Conservation (phyloP, 169 alveolate species). For the Plasmodium ovale region DNA sequence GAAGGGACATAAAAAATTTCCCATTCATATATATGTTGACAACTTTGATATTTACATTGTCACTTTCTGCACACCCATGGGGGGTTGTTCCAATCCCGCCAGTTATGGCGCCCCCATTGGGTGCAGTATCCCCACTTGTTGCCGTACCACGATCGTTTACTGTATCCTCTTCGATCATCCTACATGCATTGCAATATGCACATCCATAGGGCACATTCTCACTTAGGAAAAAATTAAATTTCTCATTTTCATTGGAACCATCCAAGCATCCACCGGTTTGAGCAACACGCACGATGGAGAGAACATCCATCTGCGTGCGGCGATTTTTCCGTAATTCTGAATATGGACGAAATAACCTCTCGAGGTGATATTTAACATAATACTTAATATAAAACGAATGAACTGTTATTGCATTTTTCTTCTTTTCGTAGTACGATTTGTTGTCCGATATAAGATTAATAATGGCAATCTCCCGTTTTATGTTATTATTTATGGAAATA, state of each 20-base stretch:
- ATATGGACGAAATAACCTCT: constrained; percentile 10
- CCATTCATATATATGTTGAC: constrained; percentile 58
- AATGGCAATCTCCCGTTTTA: constrained; percentile 29
- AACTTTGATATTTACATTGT: constrained; percentile 27
- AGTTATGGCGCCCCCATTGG: background rate
- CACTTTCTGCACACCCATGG: background rate
- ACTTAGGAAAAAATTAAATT: background rate
- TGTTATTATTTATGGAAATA: background rate
- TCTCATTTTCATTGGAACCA: background rate
- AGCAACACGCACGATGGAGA: background rate
- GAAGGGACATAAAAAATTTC: constrained; percentile 35
- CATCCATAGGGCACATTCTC: background rate
- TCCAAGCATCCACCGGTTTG: background rate
- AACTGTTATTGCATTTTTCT: constrained; percentile 8
- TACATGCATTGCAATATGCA: background rate
- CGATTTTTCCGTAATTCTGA: background rate
- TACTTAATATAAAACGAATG: constrained; percentile 60
- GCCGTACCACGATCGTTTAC: no score
- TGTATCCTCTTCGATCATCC: background rate
- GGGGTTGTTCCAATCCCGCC: no score
- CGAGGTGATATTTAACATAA: constrained; percentile 32
- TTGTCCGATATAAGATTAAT: constrained; percentile 45
- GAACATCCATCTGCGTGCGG: background rate
- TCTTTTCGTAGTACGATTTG: constrained; percentile 5
- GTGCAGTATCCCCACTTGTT: background rate